These are phyloP conservation scores for Panaeolus papilionaceus DNA, from an alignment of 768 basidiomycete species.

Conservation along the genomic window DNA sequence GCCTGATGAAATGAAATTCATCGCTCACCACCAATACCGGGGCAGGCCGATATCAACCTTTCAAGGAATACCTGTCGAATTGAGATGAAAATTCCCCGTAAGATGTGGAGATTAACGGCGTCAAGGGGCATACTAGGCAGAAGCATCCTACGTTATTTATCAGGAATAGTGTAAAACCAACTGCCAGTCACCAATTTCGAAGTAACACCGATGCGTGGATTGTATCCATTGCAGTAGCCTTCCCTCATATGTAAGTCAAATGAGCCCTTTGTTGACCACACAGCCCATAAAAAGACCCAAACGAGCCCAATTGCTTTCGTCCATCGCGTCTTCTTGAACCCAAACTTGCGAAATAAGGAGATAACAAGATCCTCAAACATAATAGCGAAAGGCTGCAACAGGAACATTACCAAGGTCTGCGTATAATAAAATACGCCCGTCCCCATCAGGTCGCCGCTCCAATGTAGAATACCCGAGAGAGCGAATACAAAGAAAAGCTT, in stretches of 20 bases:
- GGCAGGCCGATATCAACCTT: no score
- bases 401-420: background rate
- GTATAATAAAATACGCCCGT: background rate
- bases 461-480: background rate
- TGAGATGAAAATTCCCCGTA: background rate
- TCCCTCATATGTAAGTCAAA: constrained; percentile 9
- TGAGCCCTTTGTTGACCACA: background rate
- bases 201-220: background rate
- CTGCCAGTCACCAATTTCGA: background rate
- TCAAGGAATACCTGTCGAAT: background rate
- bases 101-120: background rate
- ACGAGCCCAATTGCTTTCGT: background rate
- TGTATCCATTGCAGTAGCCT: background rate
- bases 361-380: background rate
- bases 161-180: background rate
- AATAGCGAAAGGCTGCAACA: background rate
- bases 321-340: background rate
- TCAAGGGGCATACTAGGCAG: no score
- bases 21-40: no score
- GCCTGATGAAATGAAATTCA: no score
- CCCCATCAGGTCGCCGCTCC: background rate
- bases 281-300: background rate
- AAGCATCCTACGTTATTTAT: background rate
- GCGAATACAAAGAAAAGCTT: background rate
- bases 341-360: background rate